Percentiles rank a stretch among this genome's conserved stretches.
phyloP scores from a whole-genome alignment of 2,329 filamentous ascomycete species.

The Drechslerella stenobrocha region DNA sequence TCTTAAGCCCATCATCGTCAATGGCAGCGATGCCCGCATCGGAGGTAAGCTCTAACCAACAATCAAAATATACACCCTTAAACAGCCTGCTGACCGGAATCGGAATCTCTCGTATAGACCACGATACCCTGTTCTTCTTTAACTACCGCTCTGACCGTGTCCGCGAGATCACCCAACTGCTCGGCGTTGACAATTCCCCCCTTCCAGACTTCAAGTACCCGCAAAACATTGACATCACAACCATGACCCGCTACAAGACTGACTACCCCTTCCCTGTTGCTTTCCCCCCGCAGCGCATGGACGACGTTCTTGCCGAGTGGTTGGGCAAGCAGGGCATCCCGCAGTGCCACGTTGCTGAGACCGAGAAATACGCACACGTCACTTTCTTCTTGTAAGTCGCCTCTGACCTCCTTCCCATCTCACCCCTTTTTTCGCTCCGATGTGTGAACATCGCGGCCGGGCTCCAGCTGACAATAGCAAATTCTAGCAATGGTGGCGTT shows the following conservation, averaged over 20 bases:
- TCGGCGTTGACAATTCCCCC: constrained; percentile 90
- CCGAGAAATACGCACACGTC: constrained; percentile 98
- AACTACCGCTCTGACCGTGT: constrained; percentile 99
- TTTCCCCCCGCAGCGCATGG: constrained; percentile 93
- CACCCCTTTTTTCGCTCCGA: no score
- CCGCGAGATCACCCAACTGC: constrained; percentile 89
- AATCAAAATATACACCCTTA: not conserved
- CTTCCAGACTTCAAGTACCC: constrained; percentile 90
- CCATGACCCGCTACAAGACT: constrained; percentile 98
- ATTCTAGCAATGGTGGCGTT: constrained; percentile 92
- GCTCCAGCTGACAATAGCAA: no score
- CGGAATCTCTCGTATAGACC: constrained; percentile 61
- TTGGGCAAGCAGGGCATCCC: constrained; percentile 83
- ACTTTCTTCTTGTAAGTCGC: constrained; percentile 66
- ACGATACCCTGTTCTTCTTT: constrained; percentile 98
- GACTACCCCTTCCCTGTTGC: constrained; percentile 91
- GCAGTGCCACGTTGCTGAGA: constrained; percentile 97
- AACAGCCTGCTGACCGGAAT: not conserved
- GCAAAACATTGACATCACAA: constrained; percentile 81
- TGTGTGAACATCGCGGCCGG: no score
- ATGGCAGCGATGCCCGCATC: constrained; percentile 80
- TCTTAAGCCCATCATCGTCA: constrained; percentile 93
- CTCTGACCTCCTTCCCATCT: no score
- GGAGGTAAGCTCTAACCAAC: constrained; percentile 64
- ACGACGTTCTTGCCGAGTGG: constrained; percentile 97